These are phyloP conservation scores for Aspergillus calidoustus DNA, from an alignment of 2,329 filamentous ascomycete genomes.

Conservation along the genomic window DNA sequence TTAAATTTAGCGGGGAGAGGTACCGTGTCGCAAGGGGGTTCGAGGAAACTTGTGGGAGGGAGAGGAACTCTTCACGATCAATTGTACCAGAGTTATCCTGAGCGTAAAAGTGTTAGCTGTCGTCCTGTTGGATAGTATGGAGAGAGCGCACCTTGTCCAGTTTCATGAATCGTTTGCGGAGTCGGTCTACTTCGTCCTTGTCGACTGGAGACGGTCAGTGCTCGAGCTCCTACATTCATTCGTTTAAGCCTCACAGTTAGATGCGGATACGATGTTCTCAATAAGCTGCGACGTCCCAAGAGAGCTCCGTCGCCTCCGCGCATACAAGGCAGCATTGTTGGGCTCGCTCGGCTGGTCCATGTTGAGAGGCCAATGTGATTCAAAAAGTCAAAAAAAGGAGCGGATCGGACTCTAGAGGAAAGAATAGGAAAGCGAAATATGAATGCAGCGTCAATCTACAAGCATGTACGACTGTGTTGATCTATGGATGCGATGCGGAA, in stretches of 20 bases:
- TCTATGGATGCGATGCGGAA: constrained; percentile 3
- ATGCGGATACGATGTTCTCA: constrained; percentile 94
- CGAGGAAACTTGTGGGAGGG: constrained; percentile 93
- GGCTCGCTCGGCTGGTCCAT: constrained; percentile 43
- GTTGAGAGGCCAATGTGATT: constrained; percentile 16
- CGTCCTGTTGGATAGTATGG: not conserved
- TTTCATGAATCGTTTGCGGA: constrained; percentile 99
- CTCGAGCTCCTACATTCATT: not conserved
- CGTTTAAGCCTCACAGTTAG: constrained; percentile 74
- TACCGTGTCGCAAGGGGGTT: constrained; percentile 96
- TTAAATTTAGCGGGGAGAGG: constrained; percentile 22
- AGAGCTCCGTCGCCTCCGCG: constrained; percentile 47
- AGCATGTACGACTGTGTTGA: not conserved
- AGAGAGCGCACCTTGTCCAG: constrained; percentile 77
- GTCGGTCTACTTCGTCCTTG: constrained; percentile 91
- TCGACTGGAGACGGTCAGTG: constrained; percentile 67
- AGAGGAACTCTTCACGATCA: constrained; percentile 97
- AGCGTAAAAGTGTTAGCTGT: not conserved
- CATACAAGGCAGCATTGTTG: constrained; percentile 51
- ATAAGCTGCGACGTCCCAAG: constrained; percentile 69
- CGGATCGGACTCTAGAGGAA: constrained; percentile 4
- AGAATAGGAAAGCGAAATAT: constrained; percentile 10
- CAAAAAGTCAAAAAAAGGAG: not conserved
- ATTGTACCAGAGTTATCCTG: constrained; percentile 98
- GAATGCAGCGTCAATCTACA: constrained; percentile 4